phyloP scores from a whole-genome alignment of 1,139 yeast species.

The Saccharomyces hybrid region DNA sequence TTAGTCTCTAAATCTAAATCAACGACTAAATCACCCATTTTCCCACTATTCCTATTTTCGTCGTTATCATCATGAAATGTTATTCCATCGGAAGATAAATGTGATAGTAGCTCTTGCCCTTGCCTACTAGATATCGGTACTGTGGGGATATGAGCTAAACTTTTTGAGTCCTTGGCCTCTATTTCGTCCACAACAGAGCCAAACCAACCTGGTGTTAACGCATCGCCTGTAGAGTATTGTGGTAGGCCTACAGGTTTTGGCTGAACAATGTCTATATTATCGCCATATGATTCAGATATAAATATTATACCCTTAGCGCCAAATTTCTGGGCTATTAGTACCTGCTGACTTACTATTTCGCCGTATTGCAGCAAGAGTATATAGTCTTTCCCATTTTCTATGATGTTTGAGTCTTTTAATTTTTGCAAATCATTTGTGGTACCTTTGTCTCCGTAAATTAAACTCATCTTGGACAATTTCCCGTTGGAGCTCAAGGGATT shows the following conservation, averaged over 20 bases:
- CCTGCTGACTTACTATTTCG: constrained; percentile 43
- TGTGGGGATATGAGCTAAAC: constrained; percentile 57
- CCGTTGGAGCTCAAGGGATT: constrained; percentile 64
- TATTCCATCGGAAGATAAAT: constrained; percentile 34
- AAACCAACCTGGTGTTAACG: constrained; percentile 72
- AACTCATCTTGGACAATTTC: constrained; percentile 41
- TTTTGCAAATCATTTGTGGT: constrained; percentile 46
- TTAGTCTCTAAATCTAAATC: constrained; percentile 41
- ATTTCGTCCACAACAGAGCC: constrained; percentile 32
- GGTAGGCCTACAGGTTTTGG: constrained; percentile 59
- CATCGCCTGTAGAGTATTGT: constrained; percentile 68
- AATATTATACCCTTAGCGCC: constrained; percentile 53
- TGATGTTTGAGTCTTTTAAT: constrained; percentile 35
- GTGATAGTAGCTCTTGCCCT: constrained; percentile 43
- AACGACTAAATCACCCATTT: constrained; percentile 30
- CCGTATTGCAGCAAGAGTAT: constrained; percentile 62
- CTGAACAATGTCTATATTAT: constrained; percentile 43
- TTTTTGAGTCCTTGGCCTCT: constrained; percentile 32
- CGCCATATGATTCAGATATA: constrained; percentile 26
- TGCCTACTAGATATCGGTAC: constrained; percentile 71
- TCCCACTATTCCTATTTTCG: constrained; percentile 25
- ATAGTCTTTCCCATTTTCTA: constrained; percentile 30
- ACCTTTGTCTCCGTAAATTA: constrained; percentile 63
- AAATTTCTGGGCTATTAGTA: constrained; percentile 41
- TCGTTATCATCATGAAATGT: constrained; percentile 32